Conservation (phyloP, 164 flowering plant species). For the Santalum album region DNA sequence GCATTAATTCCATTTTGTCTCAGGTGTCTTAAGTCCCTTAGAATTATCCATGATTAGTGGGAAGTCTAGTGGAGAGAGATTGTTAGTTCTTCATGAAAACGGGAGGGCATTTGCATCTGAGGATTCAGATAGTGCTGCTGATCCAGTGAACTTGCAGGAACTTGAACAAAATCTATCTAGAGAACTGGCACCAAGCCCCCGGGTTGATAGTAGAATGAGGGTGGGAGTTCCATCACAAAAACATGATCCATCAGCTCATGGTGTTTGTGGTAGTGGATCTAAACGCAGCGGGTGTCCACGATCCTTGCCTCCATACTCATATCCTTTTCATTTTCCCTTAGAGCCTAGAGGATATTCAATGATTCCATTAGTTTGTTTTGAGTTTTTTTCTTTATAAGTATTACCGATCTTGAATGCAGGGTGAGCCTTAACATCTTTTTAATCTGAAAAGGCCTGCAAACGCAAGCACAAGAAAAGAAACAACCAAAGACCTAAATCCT, state of each 20-base stretch:
- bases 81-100: slow-evolving; percentile 39
- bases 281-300: slow-evolving; percentile 40
- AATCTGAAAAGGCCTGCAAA: slow-evolving; percentile 55
- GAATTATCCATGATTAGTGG: slow-evolving; percentile 69
- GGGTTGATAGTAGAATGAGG: slow-evolving; percentile 12
- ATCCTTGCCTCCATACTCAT: slow-evolving; percentile 46
- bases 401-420: background rate
- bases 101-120: slow-evolving; percentile 8
- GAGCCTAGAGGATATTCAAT: too few species aligned
- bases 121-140: slow-evolving; percentile 8
- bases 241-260: slow-evolving; percentile 21
- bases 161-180: slow-evolving; percentile 24
- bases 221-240: slow-evolving; percentile 5
- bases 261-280: slow-evolving; percentile 24
- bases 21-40: slow-evolving; percentile 69
- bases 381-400: background rate
- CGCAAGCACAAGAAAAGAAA: slow-evolving; percentile 19
- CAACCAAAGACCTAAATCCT: slow-evolving; percentile 30
- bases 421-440: slow-evolving; percentile 38
- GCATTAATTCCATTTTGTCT: slow-evolving; percentile 1
- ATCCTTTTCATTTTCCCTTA: slow-evolving; percentile 47
- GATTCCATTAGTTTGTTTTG: background rate
- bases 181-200: slow-evolving; percentile 17
- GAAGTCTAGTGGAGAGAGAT: slow-evolving; percentile 15
- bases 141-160: slow-evolving; percentile 15